Percentiles rank a stretch among this genome's conserved stretches.
Evolutionary conservation across 768 basidiomycete genomes (phyloP).

Genomic region (Lactarius hatsudake): DNA sequence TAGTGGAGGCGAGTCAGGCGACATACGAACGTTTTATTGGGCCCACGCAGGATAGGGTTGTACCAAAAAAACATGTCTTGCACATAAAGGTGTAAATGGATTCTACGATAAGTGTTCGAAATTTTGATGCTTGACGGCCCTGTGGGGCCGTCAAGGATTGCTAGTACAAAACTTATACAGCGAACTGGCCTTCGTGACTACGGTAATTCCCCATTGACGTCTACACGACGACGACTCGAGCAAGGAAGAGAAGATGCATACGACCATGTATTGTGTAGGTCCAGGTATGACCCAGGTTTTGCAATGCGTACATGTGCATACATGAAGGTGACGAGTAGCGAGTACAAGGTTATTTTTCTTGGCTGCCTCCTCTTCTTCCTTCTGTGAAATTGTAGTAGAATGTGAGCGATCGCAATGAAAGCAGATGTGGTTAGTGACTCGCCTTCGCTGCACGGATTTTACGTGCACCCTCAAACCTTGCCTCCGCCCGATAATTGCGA

Average conservation of each 20-base stretch:
- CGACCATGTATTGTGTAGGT: slow-evolving; percentile 36
- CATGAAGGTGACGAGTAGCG: slow-evolving; percentile 29
- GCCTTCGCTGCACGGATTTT: slow-evolving; percentile 86
- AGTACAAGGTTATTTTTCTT: slow-evolving; percentile 73
- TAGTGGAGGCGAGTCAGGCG: too few species aligned
- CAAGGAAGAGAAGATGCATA: slow-evolving; percentile 30
- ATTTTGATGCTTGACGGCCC: too few species aligned
- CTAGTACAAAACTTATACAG: too few species aligned
- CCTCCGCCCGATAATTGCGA: slow-evolving; percentile 76
- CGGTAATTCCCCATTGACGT: background rate
- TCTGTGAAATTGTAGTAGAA: slow-evolving; percentile 43
- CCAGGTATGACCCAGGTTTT: slow-evolving; percentile 38
- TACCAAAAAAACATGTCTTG: too few species aligned
- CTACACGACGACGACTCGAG: background rate
- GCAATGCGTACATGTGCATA: slow-evolving; percentile 35
- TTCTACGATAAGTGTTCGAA: too few species aligned
- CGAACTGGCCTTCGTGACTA: too few species aligned
- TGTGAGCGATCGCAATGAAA: slow-evolving; percentile 26
- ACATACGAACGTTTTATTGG: too few species aligned
- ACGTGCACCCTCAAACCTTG: slow-evolving; percentile 83
- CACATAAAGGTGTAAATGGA: too few species aligned
- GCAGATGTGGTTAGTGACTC: slow-evolving; percentile 32
- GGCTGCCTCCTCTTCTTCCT: slow-evolving; percentile 87
- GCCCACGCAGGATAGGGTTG: too few species aligned
- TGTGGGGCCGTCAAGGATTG: too few species aligned